These are phyloP conservation scores for Priceomyces melissophilus DNA, from an alignment of 805 yeast species.

Conservation along the genomic window DNA sequence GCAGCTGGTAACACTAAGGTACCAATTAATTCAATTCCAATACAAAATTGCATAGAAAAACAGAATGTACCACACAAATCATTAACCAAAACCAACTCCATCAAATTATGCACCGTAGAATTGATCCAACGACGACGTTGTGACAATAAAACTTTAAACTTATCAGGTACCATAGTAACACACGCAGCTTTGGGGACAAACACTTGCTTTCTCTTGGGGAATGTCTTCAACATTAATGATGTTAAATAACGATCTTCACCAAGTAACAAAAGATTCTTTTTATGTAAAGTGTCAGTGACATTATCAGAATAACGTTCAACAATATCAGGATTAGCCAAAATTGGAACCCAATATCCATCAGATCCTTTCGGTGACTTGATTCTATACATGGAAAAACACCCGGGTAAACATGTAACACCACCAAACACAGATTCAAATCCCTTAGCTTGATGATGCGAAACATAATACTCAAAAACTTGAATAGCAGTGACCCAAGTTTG, in stretches of 20 bases:
- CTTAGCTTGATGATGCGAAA: constrained; percentile 91
- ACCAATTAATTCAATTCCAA: constrained; percentile 79
- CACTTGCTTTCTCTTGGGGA: constrained; percentile 84
- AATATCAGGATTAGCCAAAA: constrained; percentile 87
- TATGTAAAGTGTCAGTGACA: constrained; percentile 77
- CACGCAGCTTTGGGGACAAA: constrained; percentile 91
- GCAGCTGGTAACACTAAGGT: constrained; percentile 89
- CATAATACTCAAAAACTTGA: constrained; percentile 90
- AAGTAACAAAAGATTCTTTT: constrained; percentile 75
- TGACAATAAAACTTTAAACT: constrained; percentile 72
- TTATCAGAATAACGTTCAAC: constrained; percentile 90
- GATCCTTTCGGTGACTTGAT: constrained; percentile 83
- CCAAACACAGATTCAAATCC: constrained; percentile 96
- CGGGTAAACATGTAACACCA: constrained; percentile 92
- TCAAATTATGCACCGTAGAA: constrained; percentile 87
- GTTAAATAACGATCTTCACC: constrained; percentile 91
- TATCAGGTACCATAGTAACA: constrained; percentile 85
- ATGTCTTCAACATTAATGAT: constrained; percentile 80
- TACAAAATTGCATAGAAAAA: constrained; percentile 91
- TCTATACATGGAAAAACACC: constrained; percentile 90
- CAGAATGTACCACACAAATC: constrained; percentile 94
- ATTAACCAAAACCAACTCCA: constrained; percentile 79
- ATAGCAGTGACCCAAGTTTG: constrained; percentile 89
- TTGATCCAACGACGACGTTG: constrained; percentile 97
- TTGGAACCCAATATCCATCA: constrained; percentile 82